Base-by-base conservation (phyloP, 805 yeast species). In the Yarrowia divulgata region DNA sequence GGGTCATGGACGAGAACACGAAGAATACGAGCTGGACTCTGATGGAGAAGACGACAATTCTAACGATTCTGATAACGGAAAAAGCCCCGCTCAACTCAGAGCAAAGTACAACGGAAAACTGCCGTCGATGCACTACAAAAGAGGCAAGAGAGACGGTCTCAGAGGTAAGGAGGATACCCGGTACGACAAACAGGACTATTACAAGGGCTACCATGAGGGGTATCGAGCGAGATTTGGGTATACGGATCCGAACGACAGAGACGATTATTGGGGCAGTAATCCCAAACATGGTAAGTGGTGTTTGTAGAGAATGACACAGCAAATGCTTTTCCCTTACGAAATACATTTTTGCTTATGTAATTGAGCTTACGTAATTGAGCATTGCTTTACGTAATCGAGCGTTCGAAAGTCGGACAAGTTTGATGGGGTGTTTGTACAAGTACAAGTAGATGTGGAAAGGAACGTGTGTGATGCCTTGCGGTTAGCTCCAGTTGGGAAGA, bases 281-380 rank as follows among this genome's bases (percentile, higher is more conserved):
- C 50, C 50, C 34, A 19, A 23, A 14, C 50, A 46, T 23, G 50
- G 50, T 16, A 23, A 23, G 34, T 46, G 50, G 50, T 46, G 23
- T 23, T 12, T 46, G 50, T 34, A 34, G 35, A 34, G 8, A 5
- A 34, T 34, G 35, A 34, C 35, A 8, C 8, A 34, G 35, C 35
- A 8, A 34, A 34, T 34, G 35, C 8, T 34, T 8, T 34, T 6
- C 35, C 8, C 35, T 34, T 6, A 34, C n/a, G n/a, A n/a, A n/a
- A n/a, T n/a, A n/a, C n/a, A n/a, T n/a, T n/a, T n/a, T n/a, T n/a
- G n/a, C n/a, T n/a, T n/a, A n/a, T n/a, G n/a, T n/a, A n/a, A n/a
- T n/a, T n/a, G n/a, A n/a, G n/a, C n/a, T n/a, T n/a, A n/a, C n/a
- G n/a, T n/a, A n/a, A n/a, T n/a, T n/a, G n/a, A n/a, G n/a, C n/a